Base-by-base conservation (phyloP, 441 rosid genomes). In the Mallotus repandus region DNA sequence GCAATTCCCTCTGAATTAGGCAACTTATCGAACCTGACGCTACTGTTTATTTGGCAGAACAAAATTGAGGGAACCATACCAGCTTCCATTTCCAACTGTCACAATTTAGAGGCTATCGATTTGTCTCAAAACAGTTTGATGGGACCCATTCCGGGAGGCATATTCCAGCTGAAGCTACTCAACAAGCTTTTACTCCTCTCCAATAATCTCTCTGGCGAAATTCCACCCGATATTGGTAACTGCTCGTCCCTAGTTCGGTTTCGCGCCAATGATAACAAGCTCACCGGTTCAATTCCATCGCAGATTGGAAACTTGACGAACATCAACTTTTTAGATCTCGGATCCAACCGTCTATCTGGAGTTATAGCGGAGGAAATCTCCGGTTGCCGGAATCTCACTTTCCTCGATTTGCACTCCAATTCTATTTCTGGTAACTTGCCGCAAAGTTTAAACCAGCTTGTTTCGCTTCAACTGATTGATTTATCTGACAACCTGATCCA, bases 21-120 rank as follows among this genome's bases (percentile, higher is more conserved):
- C 0, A 79, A 78, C 69, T 77, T 90, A 16, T 68, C 83, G 5
- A 86, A 89, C 76, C 80, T 89, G 66, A 84, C 90, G 9, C 78
- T 89, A 9, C 77, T 90, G 68, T 87, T 85, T 73, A 80, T 89
- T 7, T 90, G 96, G 91, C 87, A 83, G 83, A 90, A 90, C 84
- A 83, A 80, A 72, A 84, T 90, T 10, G 87, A 89, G 69, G 91
- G 96, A 16, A 81, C 63, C 70, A 86, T 90, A 55, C 93, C 93
- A 8, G 53, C 80, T 14, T 81, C 89, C 70, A 78, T 90, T 48
- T 85, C 93, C 56, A 81, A 83, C 54, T 88, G 96, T 77, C 86
- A 58, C 49, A 85, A 80, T 61, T 73, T 90, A 25, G 88, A 86
- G 59, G 91, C 86, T 18, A 63, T 90, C 25, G 93, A 90, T 77